These are phyloP conservation scores for Wallacemonas rigidus DNA, from an alignment of 208 protist species.

Conservation along the genomic window DNA sequence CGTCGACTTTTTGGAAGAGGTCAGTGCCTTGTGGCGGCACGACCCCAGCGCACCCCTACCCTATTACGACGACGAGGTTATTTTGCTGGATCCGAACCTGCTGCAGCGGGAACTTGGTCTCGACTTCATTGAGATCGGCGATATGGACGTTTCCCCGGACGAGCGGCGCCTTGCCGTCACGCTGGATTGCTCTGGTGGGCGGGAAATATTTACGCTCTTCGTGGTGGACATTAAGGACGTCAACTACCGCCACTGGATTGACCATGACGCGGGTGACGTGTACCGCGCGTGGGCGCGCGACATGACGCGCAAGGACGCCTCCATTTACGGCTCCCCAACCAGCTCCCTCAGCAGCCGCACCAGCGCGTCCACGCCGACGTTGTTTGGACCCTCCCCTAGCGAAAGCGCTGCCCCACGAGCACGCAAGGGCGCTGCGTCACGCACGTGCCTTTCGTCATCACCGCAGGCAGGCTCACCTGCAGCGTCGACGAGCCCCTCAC, in stretches of 20 bases:
- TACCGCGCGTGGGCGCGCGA: conserved; percentile 39
- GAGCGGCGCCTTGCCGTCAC: conserved; percentile 45
- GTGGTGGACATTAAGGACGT: conserved; percentile 51
- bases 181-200: conserved; percentile 66
- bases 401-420: too few relatives aligned
- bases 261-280: conserved; percentile 24
- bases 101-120: conserved; percentile 52
- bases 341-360: conserved; percentile 2
- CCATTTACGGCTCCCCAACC: conserved; percentile 41
- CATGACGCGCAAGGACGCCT: conserved; percentile 30
- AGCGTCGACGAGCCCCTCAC: too few relatives aligned
- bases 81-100: conserved; percentile 73
- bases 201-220: conserved; percentile 67
- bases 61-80: conserved; percentile 55
- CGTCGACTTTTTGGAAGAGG: conserved; percentile 47
- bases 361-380: not conserved
- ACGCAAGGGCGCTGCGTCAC: too few relatives aligned
- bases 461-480: too few relatives aligned
- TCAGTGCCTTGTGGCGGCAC: conserved; percentile 27
- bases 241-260: conserved; percentile 54
- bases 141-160: conserved; percentile 64
- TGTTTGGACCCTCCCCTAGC: not conserved
- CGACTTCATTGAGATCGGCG: conserved; percentile 54
- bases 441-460: too few relatives aligned
- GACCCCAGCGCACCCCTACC: conserved; percentile 48